These are phyloP conservation scores for Talaromyces sp. DNA, from an alignment of 2,329 filamentous ascomycete genomes.

Conservation along the genomic window DNA sequence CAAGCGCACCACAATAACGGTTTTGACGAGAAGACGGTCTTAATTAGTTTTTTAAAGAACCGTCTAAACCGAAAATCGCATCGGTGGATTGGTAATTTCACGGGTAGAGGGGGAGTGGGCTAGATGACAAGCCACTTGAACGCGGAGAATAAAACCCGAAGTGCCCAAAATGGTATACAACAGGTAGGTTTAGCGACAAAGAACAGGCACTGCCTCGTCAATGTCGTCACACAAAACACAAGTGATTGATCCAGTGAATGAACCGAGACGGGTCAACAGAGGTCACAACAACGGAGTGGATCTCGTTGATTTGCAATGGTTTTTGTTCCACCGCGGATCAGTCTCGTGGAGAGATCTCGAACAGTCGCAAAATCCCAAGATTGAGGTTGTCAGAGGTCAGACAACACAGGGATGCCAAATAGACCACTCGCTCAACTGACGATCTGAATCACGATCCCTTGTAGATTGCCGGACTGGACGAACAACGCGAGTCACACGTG, in stretches of 20 bases:
- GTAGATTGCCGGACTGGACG: neutral
- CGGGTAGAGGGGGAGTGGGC: neutral
- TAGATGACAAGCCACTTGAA: too few species aligned
- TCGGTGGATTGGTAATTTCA: constrained; percentile 18
- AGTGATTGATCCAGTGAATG: neutral
- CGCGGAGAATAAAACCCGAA: neutral
- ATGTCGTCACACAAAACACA: constrained; percentile 8
- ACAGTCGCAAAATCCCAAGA: neutral
- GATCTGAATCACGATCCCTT: neutral
- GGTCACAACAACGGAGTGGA: neutral
- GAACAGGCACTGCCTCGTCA: constrained; percentile 22
- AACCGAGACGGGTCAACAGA: neutral
- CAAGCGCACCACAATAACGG: neutral
- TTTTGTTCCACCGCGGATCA: neutral
- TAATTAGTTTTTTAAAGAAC: constrained; percentile 4
- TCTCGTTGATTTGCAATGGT: neutral
- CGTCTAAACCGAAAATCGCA: constrained; percentile 32
- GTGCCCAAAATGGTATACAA: neutral
- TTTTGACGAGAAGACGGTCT: neutral
- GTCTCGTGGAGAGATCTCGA: neutral
- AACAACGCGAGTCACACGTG: constrained; percentile 31
- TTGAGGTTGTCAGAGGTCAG: neutral
- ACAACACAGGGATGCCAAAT: constrained; percentile 7
- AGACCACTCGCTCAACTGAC: neutral
- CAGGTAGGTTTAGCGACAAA: constrained; percentile 10